Evolutionary conservation across 352 stramenopile species (phyloP), one percentile per base, ranked within the genome.

Genomic region (Salisapilia sapeloensis): DNA sequence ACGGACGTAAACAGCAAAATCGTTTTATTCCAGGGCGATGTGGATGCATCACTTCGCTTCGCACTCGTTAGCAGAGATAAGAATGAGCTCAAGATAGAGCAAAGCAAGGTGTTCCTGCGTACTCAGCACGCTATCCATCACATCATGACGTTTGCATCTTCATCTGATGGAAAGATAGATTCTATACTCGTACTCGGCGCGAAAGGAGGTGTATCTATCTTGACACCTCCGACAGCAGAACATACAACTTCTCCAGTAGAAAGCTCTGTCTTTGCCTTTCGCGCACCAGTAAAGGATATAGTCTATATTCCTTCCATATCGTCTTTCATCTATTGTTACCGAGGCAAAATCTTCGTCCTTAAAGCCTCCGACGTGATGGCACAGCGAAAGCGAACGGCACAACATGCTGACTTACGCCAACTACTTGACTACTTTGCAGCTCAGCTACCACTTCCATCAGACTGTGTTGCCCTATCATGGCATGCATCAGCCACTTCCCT

Each of bases 21-120:
- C 4, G 39, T 60, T 10, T 41, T 80, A 14, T n/a, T 84, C 6
- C 64, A 79, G 39, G 67, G 67, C 13, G 69, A 84, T 35, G 15
- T 46, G 0, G 69, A 84, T 33, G 69, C 64, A 0, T 42, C 14
- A 14, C 46, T 78, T 3, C 57, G 69, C 2, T 74, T 56, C 40
- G 51, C 38, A 1, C 39, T 40, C 14, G 20, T 31, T 12, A 20
- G 22, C 15, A 11, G 2, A 4, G 7, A 18, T 2, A 13, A 8
- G 2, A 8, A 21, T 3, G 10, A 24, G 12, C 16, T 10, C 15
- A 17, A n/a, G 9, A 20, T 32, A 13, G n/a, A 31, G 8, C 24
- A 29, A 6, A 35, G 24, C 1, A 38, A 38, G 4, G 37, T n/a
- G 17, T 20, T 50, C 15, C 3, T 48, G 9, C 20, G 41, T 17